These are phyloP conservation scores for Aureobasidium leucospermi DNA, from an alignment of 2,329 filamentous ascomycete genomes.

Conservation along the genomic window DNA sequence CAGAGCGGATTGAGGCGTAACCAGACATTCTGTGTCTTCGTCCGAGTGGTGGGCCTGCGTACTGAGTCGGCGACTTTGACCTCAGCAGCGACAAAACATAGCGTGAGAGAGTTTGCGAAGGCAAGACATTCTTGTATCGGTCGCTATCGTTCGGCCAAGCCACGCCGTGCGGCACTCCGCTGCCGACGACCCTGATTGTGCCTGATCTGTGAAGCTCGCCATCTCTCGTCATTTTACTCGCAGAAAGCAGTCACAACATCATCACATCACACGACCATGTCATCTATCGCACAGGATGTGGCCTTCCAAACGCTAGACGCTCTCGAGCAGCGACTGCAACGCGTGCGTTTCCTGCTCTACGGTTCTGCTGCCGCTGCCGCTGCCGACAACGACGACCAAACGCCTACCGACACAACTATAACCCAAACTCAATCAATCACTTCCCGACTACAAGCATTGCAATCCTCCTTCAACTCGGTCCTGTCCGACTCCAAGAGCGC, in stretches of 20 bases:
- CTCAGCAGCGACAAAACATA: not conserved
- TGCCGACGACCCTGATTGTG: not conserved
- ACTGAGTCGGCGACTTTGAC: slow-evolving; percentile 1
- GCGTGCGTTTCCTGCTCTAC: slow-evolving; percentile 37
- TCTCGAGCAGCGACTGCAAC: slow-evolving; percentile 38
- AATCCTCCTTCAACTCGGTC: slow-evolving; percentile 24
- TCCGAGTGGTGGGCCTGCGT: not conserved
- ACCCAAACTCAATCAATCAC: slow-evolving; percentile 19
- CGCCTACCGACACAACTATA: not conserved
- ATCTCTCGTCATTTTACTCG: not conserved
- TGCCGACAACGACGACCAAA: not conserved
- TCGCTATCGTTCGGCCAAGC: slow-evolving; percentile 5
- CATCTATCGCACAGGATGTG: not conserved
- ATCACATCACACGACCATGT: slow-evolving; percentile 2
- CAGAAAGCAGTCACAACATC: not conserved
- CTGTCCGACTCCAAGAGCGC: slow-evolving; percentile 33
- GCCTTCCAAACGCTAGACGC: slow-evolving; percentile 32
- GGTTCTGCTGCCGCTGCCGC: slow-evolving; percentile 25
- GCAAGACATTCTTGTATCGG: not conserved
- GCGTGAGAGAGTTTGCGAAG: not conserved
- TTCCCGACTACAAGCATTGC: slow-evolving; percentile 31
- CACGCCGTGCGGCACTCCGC: not conserved
- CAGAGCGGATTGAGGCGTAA: slow-evolving; percentile 38
- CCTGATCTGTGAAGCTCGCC: not conserved
- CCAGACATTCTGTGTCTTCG: slow-evolving; percentile 32